Evolutionary conservation across 2,329 filamentous ascomycete species (phyloP), one percentile per base, ranked within the genome.

Genomic region (Nigrograna mackinnonii): DNA sequence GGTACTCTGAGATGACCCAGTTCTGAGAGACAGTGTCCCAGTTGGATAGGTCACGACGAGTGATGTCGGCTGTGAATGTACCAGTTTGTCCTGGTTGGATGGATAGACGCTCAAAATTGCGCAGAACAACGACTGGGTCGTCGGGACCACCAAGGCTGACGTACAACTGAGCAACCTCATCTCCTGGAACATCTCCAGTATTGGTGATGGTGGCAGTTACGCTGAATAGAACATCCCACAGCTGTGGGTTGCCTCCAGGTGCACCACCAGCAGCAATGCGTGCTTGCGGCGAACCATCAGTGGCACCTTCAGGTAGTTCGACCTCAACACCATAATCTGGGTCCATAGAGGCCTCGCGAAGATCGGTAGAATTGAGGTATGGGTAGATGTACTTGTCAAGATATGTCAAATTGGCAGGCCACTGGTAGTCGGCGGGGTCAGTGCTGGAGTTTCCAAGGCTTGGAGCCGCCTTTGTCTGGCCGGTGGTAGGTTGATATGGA

Each of bases 21-120:
- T 96, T 85, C 76, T 96, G 91, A n/a, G 72, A 66, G 1, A 62
- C 76, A 1, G 80, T 74, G 54, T 96, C 89, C 91, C 92, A 96
- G 73, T 91, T 94, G 64, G 86, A 90, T 42, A 96, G 55, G 61
- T 96, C 92, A 43, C 90, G 83, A 28, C 91, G 80, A 5, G 84
- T 91, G 41, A 96, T 69, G 13, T 84, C 79, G 0, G 82, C 84
- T 1, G 68, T 76, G 74, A 94, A 95, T 2, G 77, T 80, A 3
- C 73, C 76, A 38, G 78, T 82, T 67, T 82, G 67, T n/a, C 89
- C 89, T 0, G 89, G 79, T 4, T 79, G 75, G 49, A 96, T 84
- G 37, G 76, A 78, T 44, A 96, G 68, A 35, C 89, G 82, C 44
- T 95, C 88, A 59, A 96, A 97, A 33, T 85, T 85, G 47, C 92